Evolutionary conservation across 768 basidiomycete species (phyloP), one percentile per base, ranked within the genome.

Genomic region (Lactarius pseudohatsudake): DNA sequence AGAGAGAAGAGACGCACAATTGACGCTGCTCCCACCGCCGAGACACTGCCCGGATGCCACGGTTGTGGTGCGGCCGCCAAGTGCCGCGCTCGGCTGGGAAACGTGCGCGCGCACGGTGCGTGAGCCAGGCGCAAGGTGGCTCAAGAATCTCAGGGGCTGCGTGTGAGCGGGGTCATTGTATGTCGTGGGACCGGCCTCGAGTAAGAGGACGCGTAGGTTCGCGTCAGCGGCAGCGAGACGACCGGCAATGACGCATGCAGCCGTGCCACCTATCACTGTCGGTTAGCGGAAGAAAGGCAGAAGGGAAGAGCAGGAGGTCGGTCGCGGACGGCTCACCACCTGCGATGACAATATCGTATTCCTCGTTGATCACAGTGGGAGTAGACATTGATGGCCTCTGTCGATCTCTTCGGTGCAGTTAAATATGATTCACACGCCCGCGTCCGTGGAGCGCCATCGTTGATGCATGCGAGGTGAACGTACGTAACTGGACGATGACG

Each of bases 1-100:
- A 50, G 5, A 11, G 22, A 20, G 13, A 28, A 22, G 34, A 18
- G 59, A 72, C 72, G 1, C 57, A 86, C 86, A 85, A 68, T 88
- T 88, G 16, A 88, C 80, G 62, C 77, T 76, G 0, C 86, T 86
- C 1, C 87, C 87, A 4, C 88, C 88, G 3, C 88, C 87, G 6
- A 90, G 70, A 41, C 80, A 81, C 57, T 81, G 78, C 0, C 82
- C 86, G 34, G 75, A 70, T 0, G 80, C 77, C 9, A 85, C 78
- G 40, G 83, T 59, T 6, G 77, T 71, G 10, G 75, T 69, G 4
- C 87, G 84, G 6, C 81, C 83, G 26, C 72, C 77, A 47, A 81
- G 74, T 63, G 78, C 82, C 2, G 77, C 75, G 66, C 81, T 81
- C 8, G 80, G 77, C 26, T 76, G 75, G 4, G 67, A 71, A 11